phyloP scores from a whole-genome alignment of 148 eudicot genomes.

The Limonium bicolor region DNA sequence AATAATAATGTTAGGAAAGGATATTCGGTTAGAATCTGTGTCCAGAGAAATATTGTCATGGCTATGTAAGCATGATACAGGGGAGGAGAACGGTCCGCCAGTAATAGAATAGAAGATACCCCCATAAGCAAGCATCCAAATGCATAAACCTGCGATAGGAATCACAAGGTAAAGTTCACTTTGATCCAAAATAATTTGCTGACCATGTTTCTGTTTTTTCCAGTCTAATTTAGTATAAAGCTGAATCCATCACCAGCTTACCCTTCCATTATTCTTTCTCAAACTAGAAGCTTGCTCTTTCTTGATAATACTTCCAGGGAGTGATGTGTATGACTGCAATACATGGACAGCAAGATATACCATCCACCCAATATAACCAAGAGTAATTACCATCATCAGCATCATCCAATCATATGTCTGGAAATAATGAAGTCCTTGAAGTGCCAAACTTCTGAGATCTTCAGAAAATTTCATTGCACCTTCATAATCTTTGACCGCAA shows the following conservation, averaged over 20 bases:
- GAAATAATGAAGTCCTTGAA: slow-evolving; percentile 84
- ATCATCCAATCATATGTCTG: slow-evolving; percentile 98
- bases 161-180: too few species aligned
- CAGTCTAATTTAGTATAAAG: too few species aligned
- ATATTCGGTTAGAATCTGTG: slow-evolving; percentile 58
- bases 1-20: slow-evolving; percentile 49
- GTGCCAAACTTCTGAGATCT: slow-evolving; percentile 70
- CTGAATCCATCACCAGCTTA: too few species aligned
- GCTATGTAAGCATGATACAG: slow-evolving; percentile 81
- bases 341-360: slow-evolving; percentile 68
- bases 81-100: slow-evolving; percentile 72
- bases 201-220: too few species aligned
- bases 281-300: slow-evolving; percentile 32
- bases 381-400: slow-evolving; percentile 82
- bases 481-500: slow-evolving; percentile 45
- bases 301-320: slow-evolving; percentile 28
- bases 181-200: too few species aligned
- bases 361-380: slow-evolving; percentile 97
- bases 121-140: slow-evolving; percentile 55
- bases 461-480: slow-evolving; percentile 58
- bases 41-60: slow-evolving; percentile 93
- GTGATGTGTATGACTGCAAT: slow-evolving; percentile 65
- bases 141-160: slow-evolving; percentile 25
- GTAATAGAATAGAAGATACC: slow-evolving; percentile 29
- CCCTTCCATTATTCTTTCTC: slow-evolving; percentile 31